These are phyloP conservation scores for Agrostemma githago DNA, from an alignment of 148 eudicot species.

Conservation along the genomic window DNA sequence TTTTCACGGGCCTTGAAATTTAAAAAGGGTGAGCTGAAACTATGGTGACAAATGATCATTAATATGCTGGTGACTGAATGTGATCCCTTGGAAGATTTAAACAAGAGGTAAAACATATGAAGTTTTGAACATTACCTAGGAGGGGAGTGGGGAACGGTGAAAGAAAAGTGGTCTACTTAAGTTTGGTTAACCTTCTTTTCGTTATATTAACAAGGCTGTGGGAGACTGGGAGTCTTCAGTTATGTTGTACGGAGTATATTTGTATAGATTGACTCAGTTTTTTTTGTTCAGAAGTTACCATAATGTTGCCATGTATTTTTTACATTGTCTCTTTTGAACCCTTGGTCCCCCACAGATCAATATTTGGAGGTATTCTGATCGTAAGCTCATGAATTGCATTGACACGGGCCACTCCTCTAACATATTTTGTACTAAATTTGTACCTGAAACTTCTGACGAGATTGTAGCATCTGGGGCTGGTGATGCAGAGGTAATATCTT, in stretches of 20 bases:
- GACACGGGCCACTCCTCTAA: constrained; percentile 93
- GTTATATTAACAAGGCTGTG: neutral
- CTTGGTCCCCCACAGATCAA: constrained; percentile 45
- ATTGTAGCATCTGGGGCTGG: constrained; percentile 92
- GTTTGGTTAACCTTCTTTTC: neutral
- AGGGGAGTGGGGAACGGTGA: neutral
- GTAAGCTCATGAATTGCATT: constrained; percentile 63
- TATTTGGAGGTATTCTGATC: constrained; percentile 72
- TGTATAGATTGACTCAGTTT: neutral
- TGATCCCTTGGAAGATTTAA: neutral
- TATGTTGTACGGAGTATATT: neutral
- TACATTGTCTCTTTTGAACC: constrained; percentile 10
- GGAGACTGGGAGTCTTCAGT: neutral
- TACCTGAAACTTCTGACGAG: constrained; percentile 92
- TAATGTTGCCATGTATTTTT: neutral
- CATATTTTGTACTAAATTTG: constrained; percentile 90
- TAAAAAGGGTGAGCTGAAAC: neutral
- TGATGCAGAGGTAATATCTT: constrained; percentile 73
- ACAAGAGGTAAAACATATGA: neutral
- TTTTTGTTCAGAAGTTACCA: neutral
- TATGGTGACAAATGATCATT: neutral
- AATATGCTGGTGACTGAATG: neutral
- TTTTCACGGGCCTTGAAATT: neutral
- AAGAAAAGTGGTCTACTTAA: neutral
- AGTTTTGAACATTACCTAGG: neutral